Percentiles rank a stretch among this genome's conserved stretches.
Conservation (phyloP, 441 rosid species). For the Corymbia calophylla region DNA sequence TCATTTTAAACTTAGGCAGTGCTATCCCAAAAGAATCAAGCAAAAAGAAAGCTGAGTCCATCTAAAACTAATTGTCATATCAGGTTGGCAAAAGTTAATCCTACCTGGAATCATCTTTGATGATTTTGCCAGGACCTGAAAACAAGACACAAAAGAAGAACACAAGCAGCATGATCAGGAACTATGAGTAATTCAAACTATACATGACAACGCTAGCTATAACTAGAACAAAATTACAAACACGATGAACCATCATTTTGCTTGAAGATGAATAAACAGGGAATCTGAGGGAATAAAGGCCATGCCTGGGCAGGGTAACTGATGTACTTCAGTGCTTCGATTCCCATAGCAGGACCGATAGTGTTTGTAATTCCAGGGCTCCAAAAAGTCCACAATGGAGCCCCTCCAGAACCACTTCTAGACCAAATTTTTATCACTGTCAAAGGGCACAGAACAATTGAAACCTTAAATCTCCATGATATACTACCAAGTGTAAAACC, state of each 20-base stretch:
- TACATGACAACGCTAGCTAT: background rate
- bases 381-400: constrained; percentile 96
- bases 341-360: constrained; percentile 97
- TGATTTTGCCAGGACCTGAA: constrained; percentile 89
- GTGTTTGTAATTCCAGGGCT: constrained; percentile 96
- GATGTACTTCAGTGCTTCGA: constrained; percentile 90
- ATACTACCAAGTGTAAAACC: background rate
- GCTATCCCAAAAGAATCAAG: background rate
- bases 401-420: constrained; percentile 41
- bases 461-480: background rate
- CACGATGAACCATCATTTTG: background rate
- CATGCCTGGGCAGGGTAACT: constrained; percentile 97
- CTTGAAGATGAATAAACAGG: background rate
- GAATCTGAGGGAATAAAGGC: background rate
- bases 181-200: background rate
- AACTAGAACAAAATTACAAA: background rate
- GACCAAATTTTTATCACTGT: constrained; percentile 95
- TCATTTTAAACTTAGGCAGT: background rate
- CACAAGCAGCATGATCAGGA: background rate
- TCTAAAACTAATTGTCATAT: background rate
- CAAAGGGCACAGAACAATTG: background rate
- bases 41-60: background rate
- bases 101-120: constrained; percentile 97
- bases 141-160: background rate
- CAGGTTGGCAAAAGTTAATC: background rate